A percentile compares a stretch with the other conserved stretches of the same genome.
These are phyloP conservation scores for Boletus huronensis DNA, from an alignment of 768 basidiomycete species.

Conservation along the genomic window DNA sequence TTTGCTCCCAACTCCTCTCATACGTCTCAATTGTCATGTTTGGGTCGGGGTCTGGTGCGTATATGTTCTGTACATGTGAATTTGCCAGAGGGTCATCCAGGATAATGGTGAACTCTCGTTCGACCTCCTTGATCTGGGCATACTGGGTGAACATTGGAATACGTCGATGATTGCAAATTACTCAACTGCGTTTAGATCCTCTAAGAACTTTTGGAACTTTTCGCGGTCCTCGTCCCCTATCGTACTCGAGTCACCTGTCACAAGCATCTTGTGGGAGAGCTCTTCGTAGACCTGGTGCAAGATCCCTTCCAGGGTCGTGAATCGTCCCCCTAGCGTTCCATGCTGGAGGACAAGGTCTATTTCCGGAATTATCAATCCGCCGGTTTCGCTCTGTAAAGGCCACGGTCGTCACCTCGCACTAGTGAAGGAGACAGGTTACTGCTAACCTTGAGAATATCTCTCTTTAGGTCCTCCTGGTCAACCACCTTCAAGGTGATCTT, in stretches of 20 bases:
- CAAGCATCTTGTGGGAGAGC: conserved; percentile 82
- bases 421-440: neutral
- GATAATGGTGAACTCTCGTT: conserved; percentile 84
- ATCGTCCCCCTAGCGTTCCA: conserved; percentile 94
- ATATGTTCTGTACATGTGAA: conserved; percentile 94
- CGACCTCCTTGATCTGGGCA: conserved; percentile 68
- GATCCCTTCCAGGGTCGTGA: conserved; percentile 96
- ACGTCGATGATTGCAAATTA: neutral
- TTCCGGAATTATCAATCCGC: conserved; percentile 87
- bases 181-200: conserved; percentile 67
- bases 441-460: conserved; percentile 90
- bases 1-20: conserved; percentile 84
- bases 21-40: conserved; percentile 85
- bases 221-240: conserved; percentile 42
- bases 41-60: conserved; percentile 95
- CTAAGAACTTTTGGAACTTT: conserved; percentile 75
- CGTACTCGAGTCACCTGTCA: conserved; percentile 59
- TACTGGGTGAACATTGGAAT: neutral
- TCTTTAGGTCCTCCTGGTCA: conserved; percentile 85
- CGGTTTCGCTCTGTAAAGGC: conserved; percentile 79
- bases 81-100: conserved; percentile 95
- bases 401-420: neutral
- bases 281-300: conserved; percentile 94
- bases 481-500: conserved; percentile 85
- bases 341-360: conserved; percentile 89